A percentile compares a stretch with the other conserved stretches of the same genome.
Conservation (phyloP, 2,329 filamentous ascomycete species). For the Emmonsiellopsis sp. region DNA sequence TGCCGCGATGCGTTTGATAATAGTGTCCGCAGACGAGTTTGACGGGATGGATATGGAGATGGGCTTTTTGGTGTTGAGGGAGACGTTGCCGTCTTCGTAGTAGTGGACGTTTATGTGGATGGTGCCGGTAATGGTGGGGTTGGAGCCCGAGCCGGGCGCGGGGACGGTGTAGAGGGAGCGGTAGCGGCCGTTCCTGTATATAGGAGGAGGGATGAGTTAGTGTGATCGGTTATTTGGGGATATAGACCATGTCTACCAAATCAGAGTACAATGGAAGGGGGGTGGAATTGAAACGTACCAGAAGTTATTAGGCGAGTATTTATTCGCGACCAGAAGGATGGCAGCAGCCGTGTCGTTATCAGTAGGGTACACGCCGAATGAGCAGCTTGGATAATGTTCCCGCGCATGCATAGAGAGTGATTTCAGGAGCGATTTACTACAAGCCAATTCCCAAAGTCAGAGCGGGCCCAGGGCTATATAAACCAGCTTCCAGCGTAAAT, state of each 20-base stretch:
- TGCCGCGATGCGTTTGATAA: conserved; percentile 67
- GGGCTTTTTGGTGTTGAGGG: conserved; percentile 79
- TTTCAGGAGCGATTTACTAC: conserved; percentile 75
- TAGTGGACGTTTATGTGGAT: conserved; percentile 97
- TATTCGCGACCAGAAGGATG: conserved; percentile 81
- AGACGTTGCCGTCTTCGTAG: conserved; percentile 98
- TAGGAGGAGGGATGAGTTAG: not conserved
- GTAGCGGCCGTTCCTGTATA: conserved; percentile 82
- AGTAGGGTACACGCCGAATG: conserved; percentile 74
- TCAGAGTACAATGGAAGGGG: not conserved
- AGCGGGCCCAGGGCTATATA: not conserved
- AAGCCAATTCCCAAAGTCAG: not conserved
- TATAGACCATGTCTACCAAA: not conserved
- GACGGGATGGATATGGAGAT: conserved; percentile 54
- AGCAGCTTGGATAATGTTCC: conserved; percentile 80
- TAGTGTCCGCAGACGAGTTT: conserved; percentile 56
- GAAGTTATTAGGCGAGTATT: conserved; percentile 97
- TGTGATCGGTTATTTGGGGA: conserved; percentile 2
- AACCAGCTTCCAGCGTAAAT: not conserved
- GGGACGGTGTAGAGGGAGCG: conserved; percentile 76
- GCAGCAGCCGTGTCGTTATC: conserved; percentile 68
- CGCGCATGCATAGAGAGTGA: conserved; percentile 64
- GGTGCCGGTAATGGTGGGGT: conserved; percentile 56
- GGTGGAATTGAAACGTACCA: conserved; percentile 49
- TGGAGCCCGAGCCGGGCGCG: conserved; percentile 55